Percentiles rank a stretch among this genome's conserved stretches.
Conservation (phyloP, 129 eudicot genomes). For the Ambrosia artemisiifolia region DNA sequence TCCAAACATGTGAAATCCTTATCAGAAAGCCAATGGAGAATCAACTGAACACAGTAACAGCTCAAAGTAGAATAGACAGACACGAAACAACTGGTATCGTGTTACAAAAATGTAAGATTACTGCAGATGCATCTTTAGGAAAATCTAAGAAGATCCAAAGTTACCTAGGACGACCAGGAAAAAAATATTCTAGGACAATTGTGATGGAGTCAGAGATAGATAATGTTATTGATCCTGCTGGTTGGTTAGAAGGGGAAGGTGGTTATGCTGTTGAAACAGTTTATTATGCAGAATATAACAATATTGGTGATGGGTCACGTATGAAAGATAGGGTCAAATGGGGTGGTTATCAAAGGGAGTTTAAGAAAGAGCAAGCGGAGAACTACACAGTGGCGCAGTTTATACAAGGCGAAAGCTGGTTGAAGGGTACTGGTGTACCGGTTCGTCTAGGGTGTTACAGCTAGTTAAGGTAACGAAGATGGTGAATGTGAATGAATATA, state of each 20-base stretch:
- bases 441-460: slow-evolving; percentile 38
- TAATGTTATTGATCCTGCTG: slow-evolving; percentile 48
- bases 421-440: slow-evolving; percentile 41
- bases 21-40: slow-evolving; percentile 61
- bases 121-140: slow-evolving; percentile 35
- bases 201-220: slow-evolving; percentile 65
- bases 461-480: slow-evolving; percentile 7
- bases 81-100: slow-evolving; percentile 72
- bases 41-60: slow-evolving; percentile 63
- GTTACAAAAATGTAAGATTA: slow-evolving; percentile 57
- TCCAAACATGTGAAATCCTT: slow-evolving; percentile 57
- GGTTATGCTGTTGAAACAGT: slow-evolving; percentile 51
- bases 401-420: slow-evolving; percentile 61
- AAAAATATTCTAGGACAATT: slow-evolving; percentile 56
- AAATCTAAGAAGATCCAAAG: slow-evolving; percentile 37
- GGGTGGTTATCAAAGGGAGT: slow-evolving; percentile 42
- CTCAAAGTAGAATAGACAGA: slow-evolving; percentile 62
- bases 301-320: slow-evolving; percentile 53
- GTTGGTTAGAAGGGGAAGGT: slow-evolving; percentile 59
- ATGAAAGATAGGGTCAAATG: slow-evolving; percentile 55
- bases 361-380: slow-evolving; percentile 50
- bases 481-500: neutral
- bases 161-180: slow-evolving; percentile 79
- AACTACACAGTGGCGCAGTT: slow-evolving; percentile 49
- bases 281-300: slow-evolving; percentile 53